Evolutionary conservation across 2,329 filamentous ascomycete species (phyloP), one percentile per base, ranked within the genome.

Genomic region (Orbilia oligospora): DNA sequence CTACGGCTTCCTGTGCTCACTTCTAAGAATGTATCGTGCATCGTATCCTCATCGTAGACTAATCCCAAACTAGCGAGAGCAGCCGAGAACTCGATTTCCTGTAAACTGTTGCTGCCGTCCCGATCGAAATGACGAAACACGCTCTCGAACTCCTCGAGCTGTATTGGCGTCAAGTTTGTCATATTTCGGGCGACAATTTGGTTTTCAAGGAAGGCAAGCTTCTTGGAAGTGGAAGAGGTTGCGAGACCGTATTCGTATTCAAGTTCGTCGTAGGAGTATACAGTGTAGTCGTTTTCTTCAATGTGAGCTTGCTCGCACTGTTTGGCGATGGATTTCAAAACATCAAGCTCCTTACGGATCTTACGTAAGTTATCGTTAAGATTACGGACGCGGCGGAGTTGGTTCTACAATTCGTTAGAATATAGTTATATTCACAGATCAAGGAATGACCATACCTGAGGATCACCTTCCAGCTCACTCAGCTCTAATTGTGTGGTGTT

Each of bases 241-340:
- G 98, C 96, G 33, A 99, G 88, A 16, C 93, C 91, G 75, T 98
- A 88, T 85, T 99, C 96, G 85, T 99, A 99, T 77, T 91, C 90
- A 49, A 99, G 88, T 85, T 99, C 96, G 83, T 99, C 96, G 84
- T 98, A 96, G 9, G 95, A 97, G 85, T 98, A 98, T 8, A 95
- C 98, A n/a, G 96, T 99, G 84, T 96, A 98, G 86, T 99, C 96
- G 85, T 99, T 99, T 83, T 99, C 96, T 85, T 99, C 96, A 80
- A 99, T 97, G 84, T 99, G 98, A 80, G 96, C 96, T 86, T 98
- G 95, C 77, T 91, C 89, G 84, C 96, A 99, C 85, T 97, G 93
- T 80, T 90, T 90, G 83, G 97, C 94, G 58, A 98, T 89, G 10
- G 90, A 90, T 14, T 90, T 92, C 83, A 99, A 97, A 80, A 93